These are phyloP conservation scores for Trypanosoma melophagium DNA, from an alignment of 208 protist species.

Conservation along the genomic window DNA sequence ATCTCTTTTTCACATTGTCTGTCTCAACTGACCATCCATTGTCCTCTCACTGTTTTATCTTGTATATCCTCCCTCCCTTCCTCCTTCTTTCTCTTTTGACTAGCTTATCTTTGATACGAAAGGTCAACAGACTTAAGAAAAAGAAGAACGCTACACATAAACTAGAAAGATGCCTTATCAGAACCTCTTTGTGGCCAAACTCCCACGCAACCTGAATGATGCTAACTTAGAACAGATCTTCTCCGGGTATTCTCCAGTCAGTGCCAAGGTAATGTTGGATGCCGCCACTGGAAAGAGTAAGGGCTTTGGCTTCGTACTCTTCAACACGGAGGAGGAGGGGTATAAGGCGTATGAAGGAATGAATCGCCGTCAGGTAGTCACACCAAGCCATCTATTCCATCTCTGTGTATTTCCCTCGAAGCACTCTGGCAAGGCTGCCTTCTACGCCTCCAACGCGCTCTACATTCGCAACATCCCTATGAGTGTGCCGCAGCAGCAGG, in stretches of 20 bases:
- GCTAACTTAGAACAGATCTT: conserved; percentile 85
- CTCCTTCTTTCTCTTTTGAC: no score
- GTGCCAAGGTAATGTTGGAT: conserved; percentile 89
- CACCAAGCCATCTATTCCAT: conserved; percentile 68
- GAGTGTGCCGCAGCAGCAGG: conserved; percentile 47
- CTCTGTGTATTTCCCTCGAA: conserved; percentile 86
- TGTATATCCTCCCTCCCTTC: no score
- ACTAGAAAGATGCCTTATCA: conserved; percentile 58
- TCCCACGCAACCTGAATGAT: conserved; percentile 84
- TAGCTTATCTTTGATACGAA: no score
- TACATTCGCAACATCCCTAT: conserved; percentile 86
- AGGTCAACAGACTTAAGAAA: no score
- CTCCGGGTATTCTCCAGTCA: conserved; percentile 75
- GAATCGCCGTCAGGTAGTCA: conserved; percentile 59
- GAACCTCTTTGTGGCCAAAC: conserved; percentile 97
- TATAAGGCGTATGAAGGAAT: conserved; percentile 69
- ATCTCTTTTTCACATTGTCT: no score
- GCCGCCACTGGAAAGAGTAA: conserved; percentile 89
- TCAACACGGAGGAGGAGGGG: conserved; percentile 86
- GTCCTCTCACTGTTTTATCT: no score
- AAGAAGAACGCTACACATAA: not conserved
- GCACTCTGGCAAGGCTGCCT: conserved; percentile 73
- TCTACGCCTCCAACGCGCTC: conserved; percentile 52
- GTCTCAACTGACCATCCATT: no score
- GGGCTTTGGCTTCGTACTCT: conserved; percentile 97